These are phyloP conservation scores for Paramarasmius palmivorus DNA, from an alignment of 1,284 basidiomycete species.

Conservation along the genomic window DNA sequence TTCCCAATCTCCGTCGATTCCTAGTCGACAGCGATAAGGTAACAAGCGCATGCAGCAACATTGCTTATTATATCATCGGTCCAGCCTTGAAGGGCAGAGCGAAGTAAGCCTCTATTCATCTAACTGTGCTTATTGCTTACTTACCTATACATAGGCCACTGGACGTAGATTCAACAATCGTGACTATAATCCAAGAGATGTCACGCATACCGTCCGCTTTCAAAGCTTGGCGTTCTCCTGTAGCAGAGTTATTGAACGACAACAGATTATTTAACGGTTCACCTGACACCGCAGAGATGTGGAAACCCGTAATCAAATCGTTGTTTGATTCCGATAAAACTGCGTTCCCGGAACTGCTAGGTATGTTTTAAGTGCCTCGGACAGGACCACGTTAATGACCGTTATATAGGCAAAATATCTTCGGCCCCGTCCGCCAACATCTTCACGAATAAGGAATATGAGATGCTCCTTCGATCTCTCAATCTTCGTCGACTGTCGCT, in stretches of 20 bases:
- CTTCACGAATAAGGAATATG: constrained; percentile 94
- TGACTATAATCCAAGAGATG: constrained; percentile 79
- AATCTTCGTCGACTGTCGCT: constrained; percentile 89
- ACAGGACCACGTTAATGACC: constrained; percentile 10
- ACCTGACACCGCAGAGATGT: constrained; percentile 57
- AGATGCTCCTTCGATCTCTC: constrained; percentile 86
- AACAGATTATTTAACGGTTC: constrained; percentile 83
- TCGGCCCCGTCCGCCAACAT: constrained; percentile 92
- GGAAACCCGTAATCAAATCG: constrained; percentile 80
- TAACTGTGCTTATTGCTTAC: not conserved
- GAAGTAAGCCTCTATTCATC: constrained; percentile 43
- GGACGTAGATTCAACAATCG: constrained; percentile 66
- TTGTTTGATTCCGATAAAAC: constrained; percentile 89
- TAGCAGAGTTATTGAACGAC: constrained; percentile 85
- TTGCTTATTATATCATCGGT: constrained; percentile 84
- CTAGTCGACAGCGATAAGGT: constrained; percentile 87
- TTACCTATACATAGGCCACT: constrained; percentile 48
- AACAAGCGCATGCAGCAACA: constrained; percentile 74
- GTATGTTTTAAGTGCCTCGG: constrained; percentile 40
- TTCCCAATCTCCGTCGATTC: constrained; percentile 82
- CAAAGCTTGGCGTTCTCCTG: constrained; percentile 84
- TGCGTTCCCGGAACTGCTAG: constrained; percentile 80
- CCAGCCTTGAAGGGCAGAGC: constrained; percentile 78
- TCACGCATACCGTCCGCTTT: constrained; percentile 75
- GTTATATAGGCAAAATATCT: constrained; percentile 69